A percentile compares a stretch with the other conserved stretches of the same genome.
Conservation (phyloP, 2,329 filamentous ascomycete species). For the Paecilomyces sp. region DNA sequence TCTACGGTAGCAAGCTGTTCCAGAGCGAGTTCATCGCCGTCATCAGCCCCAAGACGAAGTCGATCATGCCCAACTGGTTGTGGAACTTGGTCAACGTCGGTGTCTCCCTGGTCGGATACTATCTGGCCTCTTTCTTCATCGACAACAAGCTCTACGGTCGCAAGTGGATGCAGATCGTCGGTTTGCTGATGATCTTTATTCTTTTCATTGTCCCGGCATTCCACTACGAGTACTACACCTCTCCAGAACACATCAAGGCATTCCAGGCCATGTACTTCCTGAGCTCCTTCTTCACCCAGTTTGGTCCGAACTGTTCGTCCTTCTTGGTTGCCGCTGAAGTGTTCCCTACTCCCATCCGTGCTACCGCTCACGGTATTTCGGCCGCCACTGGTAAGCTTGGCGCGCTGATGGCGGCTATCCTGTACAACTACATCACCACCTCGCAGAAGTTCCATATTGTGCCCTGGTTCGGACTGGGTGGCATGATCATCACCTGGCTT, state of each 20-base stretch:
- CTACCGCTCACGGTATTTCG: constrained; percentile 90
- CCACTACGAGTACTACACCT: constrained; percentile 76
- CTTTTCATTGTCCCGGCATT: constrained; percentile 90
- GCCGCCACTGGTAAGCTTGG: constrained; percentile 85
- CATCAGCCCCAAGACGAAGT: constrained; percentile 61
- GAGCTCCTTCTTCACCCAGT: constrained; percentile 98
- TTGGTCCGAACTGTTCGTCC: constrained; percentile 91
- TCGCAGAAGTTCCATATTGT: constrained; percentile 85
- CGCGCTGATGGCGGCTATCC: constrained; percentile 74
- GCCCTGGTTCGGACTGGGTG: constrained; percentile 87
- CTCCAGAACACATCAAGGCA: constrained; percentile 62
- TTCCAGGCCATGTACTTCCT: constrained; percentile 99
- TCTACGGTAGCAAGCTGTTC: constrained; percentile 99
- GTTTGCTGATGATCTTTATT: constrained; percentile 88
- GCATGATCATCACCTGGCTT: constrained; percentile 72
- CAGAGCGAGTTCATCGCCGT: constrained; percentile 83
- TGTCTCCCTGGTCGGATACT: constrained; percentile 82
- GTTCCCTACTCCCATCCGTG: constrained; percentile 90
- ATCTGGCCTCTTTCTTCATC: constrained; percentile 78
- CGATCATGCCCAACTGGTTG: constrained; percentile 79
- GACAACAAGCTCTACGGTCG: constrained; percentile 96
- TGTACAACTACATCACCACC: constrained; percentile 91
- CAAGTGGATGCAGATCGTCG: constrained; percentile 92
- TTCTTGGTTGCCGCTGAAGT: constrained; percentile 95
- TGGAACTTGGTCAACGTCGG: constrained; percentile 91